Evolutionary conservation across 768 basidiomycete species (phyloP).

Genomic region (Psilocybe sp.): DNA sequence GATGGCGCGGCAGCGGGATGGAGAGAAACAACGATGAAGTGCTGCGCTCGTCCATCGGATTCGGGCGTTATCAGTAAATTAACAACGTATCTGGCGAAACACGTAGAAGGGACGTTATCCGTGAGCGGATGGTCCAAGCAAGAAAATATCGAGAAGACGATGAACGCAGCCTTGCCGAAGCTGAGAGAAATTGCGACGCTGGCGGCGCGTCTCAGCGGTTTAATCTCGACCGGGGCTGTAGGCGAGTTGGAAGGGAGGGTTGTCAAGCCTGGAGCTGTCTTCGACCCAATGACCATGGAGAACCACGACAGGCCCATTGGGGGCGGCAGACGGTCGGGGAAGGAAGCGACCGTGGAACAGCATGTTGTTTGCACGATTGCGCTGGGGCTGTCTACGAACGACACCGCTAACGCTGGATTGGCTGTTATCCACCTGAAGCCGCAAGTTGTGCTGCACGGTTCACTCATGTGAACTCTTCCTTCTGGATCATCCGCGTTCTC

Average conservation of each 20-base stretch:
- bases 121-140: constrained; percentile 27
- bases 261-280: constrained; percentile 23
- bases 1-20: too few relatives aligned
- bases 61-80: neutral
- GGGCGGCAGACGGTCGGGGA: constrained; percentile 7
- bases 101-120: constrained; percentile 13
- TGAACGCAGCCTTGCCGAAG: constrained; percentile 16
- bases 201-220: constrained; percentile 29
- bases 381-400: constrained; percentile 25
- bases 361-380: constrained; percentile 30
- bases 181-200: constrained; percentile 25
- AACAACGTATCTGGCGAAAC: neutral
- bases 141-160: constrained; percentile 10
- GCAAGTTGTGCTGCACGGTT: constrained; percentile 24
- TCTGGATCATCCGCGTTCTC: neutral
- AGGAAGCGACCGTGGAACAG: constrained; percentile 12
- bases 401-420: constrained; percentile 8
- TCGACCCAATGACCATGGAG: constrained; percentile 26
- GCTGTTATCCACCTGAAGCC: constrained; percentile 24
- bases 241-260: constrained; percentile 25
- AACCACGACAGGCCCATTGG: constrained; percentile 20
- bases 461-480: constrained; percentile 10
- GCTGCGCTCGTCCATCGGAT: too few relatives aligned
- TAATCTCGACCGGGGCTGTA: constrained; percentile 20
- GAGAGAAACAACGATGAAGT: too few relatives aligned